A percentile compares a stretch with the other conserved stretches of the same genome.
Conservation (phyloP, 2,329 filamentous ascomycete species). For the Fusarium agapanthi region DNA sequence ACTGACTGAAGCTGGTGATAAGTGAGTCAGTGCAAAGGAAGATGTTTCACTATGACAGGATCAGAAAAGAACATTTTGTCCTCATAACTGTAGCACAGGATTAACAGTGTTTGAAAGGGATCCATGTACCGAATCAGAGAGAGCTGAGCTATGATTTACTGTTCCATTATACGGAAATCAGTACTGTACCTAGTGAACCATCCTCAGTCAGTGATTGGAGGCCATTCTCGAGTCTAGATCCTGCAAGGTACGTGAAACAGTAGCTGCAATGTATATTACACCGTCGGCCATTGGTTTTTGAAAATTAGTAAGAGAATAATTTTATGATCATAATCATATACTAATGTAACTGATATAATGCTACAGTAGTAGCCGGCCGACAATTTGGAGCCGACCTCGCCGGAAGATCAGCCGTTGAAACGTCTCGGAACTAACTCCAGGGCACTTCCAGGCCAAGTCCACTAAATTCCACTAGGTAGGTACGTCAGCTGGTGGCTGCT, state of each 20-base stretch:
- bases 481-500: conserved; percentile 20
- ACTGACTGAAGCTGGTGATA: background rate
- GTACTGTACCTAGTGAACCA: background rate
- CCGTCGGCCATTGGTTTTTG: background rate
- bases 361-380: conserved; percentile 15
- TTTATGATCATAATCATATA: background rate
- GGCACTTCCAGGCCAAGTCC: conserved; percentile 26
- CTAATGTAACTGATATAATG: background rate
- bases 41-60: background rate
- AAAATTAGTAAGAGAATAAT: background rate
- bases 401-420: conserved; percentile 24
- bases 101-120: background rate
- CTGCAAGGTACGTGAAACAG: background rate
- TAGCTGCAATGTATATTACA: background rate
- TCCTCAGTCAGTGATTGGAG: background rate
- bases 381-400: conserved; percentile 15
- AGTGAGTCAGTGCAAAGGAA: background rate
- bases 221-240: background rate
- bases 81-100: background rate
- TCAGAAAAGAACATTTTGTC: background rate
- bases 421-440: conserved; percentile 24
- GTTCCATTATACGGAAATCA: background rate
- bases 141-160: background rate
- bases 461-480: conserved; percentile 37
- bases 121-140: background rate